These are phyloP conservation scores for Talaromyces borbonicus DNA, from an alignment of 495 filamentous ascomycete species.

Conservation along the genomic window DNA sequence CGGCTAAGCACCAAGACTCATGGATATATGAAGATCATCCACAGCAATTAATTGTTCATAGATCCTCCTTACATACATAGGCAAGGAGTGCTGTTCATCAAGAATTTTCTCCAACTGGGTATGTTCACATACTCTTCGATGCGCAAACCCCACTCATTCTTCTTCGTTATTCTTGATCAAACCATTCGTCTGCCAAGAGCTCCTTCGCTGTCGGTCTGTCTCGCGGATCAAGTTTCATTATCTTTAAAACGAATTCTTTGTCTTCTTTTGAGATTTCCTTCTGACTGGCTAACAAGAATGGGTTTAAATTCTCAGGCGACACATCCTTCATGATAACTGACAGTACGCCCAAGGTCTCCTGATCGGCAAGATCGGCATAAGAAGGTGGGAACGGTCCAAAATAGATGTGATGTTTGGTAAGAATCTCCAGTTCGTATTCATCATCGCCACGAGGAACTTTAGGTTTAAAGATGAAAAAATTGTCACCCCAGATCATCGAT, in stretches of 20 bases:
- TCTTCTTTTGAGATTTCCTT: conserved; percentile 16
- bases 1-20: too few relatives aligned
- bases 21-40: too few relatives aligned
- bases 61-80: too few relatives aligned
- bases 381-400: conserved; percentile 34
- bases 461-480: conserved; percentile 34
- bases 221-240: conserved; percentile 22
- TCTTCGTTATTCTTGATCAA: conserved; percentile 6
- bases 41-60: too few relatives aligned
- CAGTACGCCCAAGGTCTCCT: conserved; percentile 12
- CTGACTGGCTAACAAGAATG: conserved; percentile 14
- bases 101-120: too few relatives aligned
- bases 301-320: conserved; percentile 13
- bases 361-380: conserved; percentile 19
- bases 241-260: conserved; percentile 16
- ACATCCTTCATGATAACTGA: conserved; percentile 15
- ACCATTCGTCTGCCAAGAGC: conserved; percentile 16
- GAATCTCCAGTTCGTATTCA: conserved; percentile 31
- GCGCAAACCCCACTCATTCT: background rate
- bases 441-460: conserved; percentile 25
- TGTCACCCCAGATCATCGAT: conserved; percentile 27
- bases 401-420: conserved; percentile 26
- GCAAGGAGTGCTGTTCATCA: too few relatives aligned
- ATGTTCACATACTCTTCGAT: background rate
- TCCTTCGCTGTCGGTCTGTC: conserved; percentile 16